Evolutionary conservation across 2,329 filamentous ascomycete species (phyloP).

Genomic region (Fusarium cicatricum): DNA sequence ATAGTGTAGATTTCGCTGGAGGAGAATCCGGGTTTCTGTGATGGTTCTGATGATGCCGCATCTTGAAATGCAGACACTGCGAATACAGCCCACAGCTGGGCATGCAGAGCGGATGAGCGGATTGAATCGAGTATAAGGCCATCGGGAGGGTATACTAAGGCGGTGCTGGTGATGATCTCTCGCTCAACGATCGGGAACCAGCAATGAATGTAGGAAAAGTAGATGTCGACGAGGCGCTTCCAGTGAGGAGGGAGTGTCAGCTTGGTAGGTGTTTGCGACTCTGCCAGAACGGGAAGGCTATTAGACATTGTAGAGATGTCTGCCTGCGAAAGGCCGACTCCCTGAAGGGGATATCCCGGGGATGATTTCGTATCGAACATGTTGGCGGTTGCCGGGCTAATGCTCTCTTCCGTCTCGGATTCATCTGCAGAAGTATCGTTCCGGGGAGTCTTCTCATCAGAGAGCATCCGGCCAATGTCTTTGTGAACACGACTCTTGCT

Average conservation of each 20-base stretch:
- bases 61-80: constrained; percentile 66
- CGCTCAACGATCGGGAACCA: constrained; percentile 81
- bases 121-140: constrained; percentile 43
- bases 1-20: constrained; percentile 57
- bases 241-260: constrained; percentile 59
- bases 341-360: constrained; percentile 30
- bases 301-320: constrained; percentile 9
- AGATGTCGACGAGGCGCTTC: constrained; percentile 72
- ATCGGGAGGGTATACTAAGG: constrained; percentile 51
- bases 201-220: constrained; percentile 77
- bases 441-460: constrained; percentile 49
- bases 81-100: constrained; percentile 68
- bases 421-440: constrained; percentile 49
- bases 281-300: constrained; percentile 6
- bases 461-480: constrained; percentile 69
- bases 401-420: constrained; percentile 43
- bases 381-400: constrained; percentile 32
- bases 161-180: constrained; percentile 63
- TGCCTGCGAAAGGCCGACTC: constrained; percentile 16
- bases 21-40: constrained; percentile 3
- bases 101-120: constrained; percentile 53
- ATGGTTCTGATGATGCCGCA: constrained; percentile 35
- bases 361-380: constrained; percentile 32
- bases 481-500: constrained; percentile 68
- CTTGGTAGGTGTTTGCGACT: constrained; percentile 25